Base-by-base conservation (phyloP, 768 basidiomycete genomes). In the Steccherinum ochraceum region DNA sequence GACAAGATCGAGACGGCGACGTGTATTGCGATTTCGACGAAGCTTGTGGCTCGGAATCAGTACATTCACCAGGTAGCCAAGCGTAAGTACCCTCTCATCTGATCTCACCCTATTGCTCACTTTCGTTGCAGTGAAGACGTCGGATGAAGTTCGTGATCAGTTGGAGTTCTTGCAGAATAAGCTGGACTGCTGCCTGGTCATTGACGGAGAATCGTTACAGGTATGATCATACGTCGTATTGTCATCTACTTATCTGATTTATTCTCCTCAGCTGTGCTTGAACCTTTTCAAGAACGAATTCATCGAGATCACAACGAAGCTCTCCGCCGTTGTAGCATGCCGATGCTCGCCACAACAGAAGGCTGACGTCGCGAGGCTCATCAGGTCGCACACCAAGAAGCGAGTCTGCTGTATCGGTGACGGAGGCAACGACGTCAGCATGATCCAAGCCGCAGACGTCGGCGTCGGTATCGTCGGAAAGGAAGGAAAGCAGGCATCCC, bases 1-100 rank as follows among this genome's bases (percentile, higher is more conserved):
- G 96, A 99, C 69, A 99, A 98, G 73, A 92, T 98, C 46, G 96
- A 99, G 73, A 99, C 96, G 2, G 96, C 96, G 3, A 86, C 94
- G 30, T 95, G 93, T 67, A 99, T 99, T 62, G 94, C 95, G 3
- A 93, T 98, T 56, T 96, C 93, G 30, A 96, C 91, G 5, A 98
- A 98, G 65, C 72, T 98, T 46, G 96, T 98, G 5, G 86, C 91
- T 20, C 78, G 96, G 59, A 93, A 93, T 60, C 96, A 99, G 67
- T 97, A 96, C 64, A 96, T 99, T 26, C 93, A 97, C 61, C 93
- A 96, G 61, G 86, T 98, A 44, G 80, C 95, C 5, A 98, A 96
- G 68, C 66, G 96, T 97, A 56, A 52, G 81, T 72, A 16, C 57
- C 39, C 11, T 45, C 49, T 47, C 40, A 20, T 16, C 2, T 30